These are phyloP conservation scores for Draba incana DNA, from an alignment of 345 rosid species.

Conservation along the genomic window DNA sequence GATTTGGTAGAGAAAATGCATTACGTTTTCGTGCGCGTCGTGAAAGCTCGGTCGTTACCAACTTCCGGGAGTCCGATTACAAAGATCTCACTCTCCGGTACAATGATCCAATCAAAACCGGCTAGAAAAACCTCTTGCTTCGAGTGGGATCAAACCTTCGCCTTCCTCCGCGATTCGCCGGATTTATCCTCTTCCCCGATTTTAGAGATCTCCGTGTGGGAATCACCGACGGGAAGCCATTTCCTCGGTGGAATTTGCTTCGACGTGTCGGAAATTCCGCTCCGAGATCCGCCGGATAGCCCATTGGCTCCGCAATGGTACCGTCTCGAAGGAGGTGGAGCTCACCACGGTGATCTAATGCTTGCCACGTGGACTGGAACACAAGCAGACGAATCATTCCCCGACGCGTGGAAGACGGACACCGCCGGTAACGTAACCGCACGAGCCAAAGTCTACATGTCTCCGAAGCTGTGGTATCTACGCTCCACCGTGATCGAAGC, in stretches of 20 bases:
- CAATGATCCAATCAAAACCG: conserved; percentile 56
- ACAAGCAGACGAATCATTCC: conserved; percentile 91
- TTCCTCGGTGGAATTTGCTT: conserved; percentile 86
- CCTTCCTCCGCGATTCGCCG: conserved; percentile 74
- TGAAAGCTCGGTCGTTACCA: conserved; percentile 73
- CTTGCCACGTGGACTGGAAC: conserved; percentile 97
- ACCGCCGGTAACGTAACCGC: conserved; percentile 65
- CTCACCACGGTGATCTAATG: conserved; percentile 70
- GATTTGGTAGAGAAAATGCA: conserved; percentile 97
- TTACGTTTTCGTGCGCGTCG: conserved; percentile 79
- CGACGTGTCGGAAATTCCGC: conserved; percentile 75
- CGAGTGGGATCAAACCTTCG: conserved; percentile 94
- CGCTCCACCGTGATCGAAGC: conserved; percentile 77
- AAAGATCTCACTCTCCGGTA: conserved; percentile 54
- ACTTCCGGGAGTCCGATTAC: conserved; percentile 71
- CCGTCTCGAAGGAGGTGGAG: conserved; percentile 75
- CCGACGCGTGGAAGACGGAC: conserved; percentile 91
- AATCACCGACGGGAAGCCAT: conserved; percentile 20
- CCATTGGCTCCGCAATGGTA: conserved; percentile 97
- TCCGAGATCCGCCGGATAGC: conserved; percentile 95
- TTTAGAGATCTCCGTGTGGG: conserved; percentile 77
- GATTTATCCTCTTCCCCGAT: conserved; percentile 58
- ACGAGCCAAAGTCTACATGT: conserved; percentile 76
- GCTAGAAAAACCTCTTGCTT: conserved; percentile 62
- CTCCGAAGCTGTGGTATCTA: conserved; percentile 88